Percentiles rank a stretch among this genome's conserved stretches.
These are phyloP conservation scores for Beauveria pseudobassiana DNA, from an alignment of 2,329 filamentous ascomycete species.

Conservation along the genomic window DNA sequence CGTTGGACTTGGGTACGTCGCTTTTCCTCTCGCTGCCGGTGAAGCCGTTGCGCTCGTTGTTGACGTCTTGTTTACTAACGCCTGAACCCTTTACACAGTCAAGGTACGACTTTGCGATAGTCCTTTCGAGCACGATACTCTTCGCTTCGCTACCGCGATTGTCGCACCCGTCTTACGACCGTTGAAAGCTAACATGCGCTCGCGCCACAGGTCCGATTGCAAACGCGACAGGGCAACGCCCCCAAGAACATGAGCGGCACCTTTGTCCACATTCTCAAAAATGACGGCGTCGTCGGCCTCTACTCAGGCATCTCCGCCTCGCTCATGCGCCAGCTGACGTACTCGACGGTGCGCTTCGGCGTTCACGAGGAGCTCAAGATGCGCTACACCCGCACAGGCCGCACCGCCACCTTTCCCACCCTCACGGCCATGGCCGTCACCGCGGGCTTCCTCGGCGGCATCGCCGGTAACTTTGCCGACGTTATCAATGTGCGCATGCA, in stretches of 20 bases:
- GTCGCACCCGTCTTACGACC: neutral
- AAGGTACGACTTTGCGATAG: constrained; percentile 32
- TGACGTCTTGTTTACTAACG: constrained; percentile 16
- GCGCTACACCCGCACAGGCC: constrained; percentile 37
- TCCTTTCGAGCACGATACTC: neutral
- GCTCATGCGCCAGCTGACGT: constrained; percentile 87
- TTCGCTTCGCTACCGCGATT: neutral
- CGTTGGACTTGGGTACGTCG: constrained; percentile 75
- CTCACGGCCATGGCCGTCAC: constrained; percentile 75
- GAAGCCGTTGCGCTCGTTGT: neutral
- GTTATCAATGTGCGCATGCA: constrained; percentile 99
- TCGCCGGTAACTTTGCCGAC: constrained; percentile 90
- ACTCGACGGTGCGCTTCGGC: constrained; percentile 93
- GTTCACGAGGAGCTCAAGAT: constrained; percentile 92
- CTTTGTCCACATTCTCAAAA: constrained; percentile 70
- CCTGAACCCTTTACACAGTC: constrained; percentile 31
- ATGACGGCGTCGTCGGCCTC: constrained; percentile 69
- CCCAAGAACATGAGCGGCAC: constrained; percentile 80
- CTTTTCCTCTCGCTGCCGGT: neutral
- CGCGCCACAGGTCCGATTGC: constrained; percentile 64
- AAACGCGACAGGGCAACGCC: constrained; percentile 70
- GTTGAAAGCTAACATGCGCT: constrained; percentile 11
- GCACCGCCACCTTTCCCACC: constrained; percentile 60
- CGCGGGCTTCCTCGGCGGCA: constrained; percentile 81
- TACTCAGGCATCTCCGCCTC: constrained; percentile 92